Base-by-base conservation (phyloP, 805 yeast species). In the Phaffomyces antillensis region DNA sequence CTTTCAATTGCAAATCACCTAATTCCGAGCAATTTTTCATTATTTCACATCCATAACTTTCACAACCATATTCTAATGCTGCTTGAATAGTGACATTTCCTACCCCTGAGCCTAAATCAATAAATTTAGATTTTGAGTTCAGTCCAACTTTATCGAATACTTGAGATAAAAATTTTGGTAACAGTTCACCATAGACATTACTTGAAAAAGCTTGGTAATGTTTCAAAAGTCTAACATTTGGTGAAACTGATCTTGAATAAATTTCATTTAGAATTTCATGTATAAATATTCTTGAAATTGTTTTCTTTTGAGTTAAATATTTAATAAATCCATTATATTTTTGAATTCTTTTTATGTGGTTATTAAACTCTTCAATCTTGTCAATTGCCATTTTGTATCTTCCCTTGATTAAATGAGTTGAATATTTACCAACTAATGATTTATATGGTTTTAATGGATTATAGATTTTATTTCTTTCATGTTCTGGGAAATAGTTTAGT, bases 71-170 rank as follows among this genome's bases (percentile, higher is more conserved):
- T 55, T 89, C 96, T 32, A 90, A 62, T 0, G 96, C 88, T 0
- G 96, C 95, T 61, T 89, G 96, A 36, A 89, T 73, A 0, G 85
- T 83, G 46, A 96, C 87, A 59, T 90, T 90, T 0, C 96, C 97
- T 15, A 90, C 96, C 15, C 97, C 97, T 0, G 96, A 87, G 0
- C 97, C 97, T 23, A 90, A 68, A 63, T 90, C 97, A 50, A 90
- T 79, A 56, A 88, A 89, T n/a, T 70, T 75, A 37, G 77, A 74
- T 2, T 62, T 64, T 2, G 77, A 70, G 33, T 67, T 62, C 41
- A 89, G 64, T 1, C 71, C 73, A 41, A 88, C 82, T 53, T 79
- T 70, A 7, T 67, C 60, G 56, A 82, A 84, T 4, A 86, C 83
- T 52, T 72, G 77, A 36, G 88, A 74, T 36, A 86, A 69, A 53